Percentiles rank a stretch among this genome's conserved stretches.
These are phyloP conservation scores for Lactifluus piperatus DNA, from an alignment of 768 basidiomycete species.

Conservation along the genomic window DNA sequence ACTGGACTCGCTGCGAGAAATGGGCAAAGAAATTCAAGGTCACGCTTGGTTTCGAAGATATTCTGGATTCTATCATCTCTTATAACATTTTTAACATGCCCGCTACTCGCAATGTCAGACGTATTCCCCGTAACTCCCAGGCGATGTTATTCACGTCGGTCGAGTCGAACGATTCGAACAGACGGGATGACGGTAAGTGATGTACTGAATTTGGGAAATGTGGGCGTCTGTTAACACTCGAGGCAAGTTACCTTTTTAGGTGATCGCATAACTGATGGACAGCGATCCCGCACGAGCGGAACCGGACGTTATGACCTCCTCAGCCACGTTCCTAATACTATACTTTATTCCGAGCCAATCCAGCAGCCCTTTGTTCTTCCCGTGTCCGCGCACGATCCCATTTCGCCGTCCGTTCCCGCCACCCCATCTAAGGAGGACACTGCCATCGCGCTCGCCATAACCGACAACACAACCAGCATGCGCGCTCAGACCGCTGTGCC, in stretches of 20 bases:
- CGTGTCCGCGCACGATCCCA: neutral
- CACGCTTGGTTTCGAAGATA: neutral
- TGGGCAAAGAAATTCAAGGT: neutral
- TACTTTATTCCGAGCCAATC: neutral
- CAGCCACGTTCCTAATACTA: constrained; percentile 9
- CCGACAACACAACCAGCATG: neutral
- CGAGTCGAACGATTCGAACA: too few relatives aligned
- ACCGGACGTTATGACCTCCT: constrained; percentile 2
- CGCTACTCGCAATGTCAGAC: neutral
- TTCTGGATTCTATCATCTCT: neutral
- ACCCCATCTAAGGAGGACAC: neutral
- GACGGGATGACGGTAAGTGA: neutral
- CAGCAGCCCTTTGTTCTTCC: constrained; percentile 6
- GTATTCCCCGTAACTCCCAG: neutral
- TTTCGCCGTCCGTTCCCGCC: neutral
- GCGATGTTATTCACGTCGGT: neutral
- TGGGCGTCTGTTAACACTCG: constrained; percentile 6
- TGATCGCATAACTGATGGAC: neutral
- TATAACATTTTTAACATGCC: neutral
- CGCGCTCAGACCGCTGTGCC: neutral
- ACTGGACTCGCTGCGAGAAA: neutral
- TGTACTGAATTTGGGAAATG: neutral
- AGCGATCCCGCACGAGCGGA: neutral
- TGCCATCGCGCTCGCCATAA: neutral
- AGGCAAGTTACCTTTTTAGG: neutral